Percentiles rank a stretch among this genome's conserved stretches.
Evolutionary conservation across 805 yeast genomes (phyloP).

Genomic region (Blastobotrys chiropterorum): DNA sequence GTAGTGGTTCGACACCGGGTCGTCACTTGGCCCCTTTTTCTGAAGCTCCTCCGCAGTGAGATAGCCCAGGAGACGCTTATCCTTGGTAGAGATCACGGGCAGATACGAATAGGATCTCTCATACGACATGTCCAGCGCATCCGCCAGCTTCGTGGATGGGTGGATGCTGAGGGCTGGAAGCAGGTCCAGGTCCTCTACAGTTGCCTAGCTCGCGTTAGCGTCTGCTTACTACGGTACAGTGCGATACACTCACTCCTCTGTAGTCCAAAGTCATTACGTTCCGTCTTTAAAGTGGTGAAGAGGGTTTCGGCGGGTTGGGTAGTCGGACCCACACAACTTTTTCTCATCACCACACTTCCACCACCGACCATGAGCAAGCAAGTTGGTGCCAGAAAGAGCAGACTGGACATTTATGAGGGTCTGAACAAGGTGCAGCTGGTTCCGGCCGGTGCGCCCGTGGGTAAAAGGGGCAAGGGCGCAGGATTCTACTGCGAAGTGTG

Average conservation of each 20-base stretch:
- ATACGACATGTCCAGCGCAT: slow-evolving; percentile 49
- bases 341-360: background rate
- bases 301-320: background rate
- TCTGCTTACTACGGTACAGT: background rate
- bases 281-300: background rate
- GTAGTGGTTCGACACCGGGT: slow-evolving; percentile 30
- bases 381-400: slow-evolving; percentile 21
- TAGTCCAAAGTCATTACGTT: slow-evolving; percentile 18
- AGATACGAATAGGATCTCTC: slow-evolving; percentile 49
- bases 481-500: slow-evolving; percentile 86
- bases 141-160: slow-evolving; percentile 41
- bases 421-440: slow-evolving; percentile 31
- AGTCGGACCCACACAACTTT: background rate
- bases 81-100: slow-evolving; percentile 46
- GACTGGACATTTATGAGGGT: slow-evolving; percentile 28
- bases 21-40: slow-evolving; percentile 21
- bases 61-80: slow-evolving; percentile 45
- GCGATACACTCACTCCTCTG: slow-evolving; percentile 22
- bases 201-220: slow-evolving; percentile 31
- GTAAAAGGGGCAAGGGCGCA: slow-evolving; percentile 51
- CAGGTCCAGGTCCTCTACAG: slow-evolving; percentile 53
- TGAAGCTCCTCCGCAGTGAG: slow-evolving; percentile 37
- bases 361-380: slow-evolving; percentile 7
- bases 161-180: slow-evolving; percentile 51
- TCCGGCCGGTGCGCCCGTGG: slow-evolving; percentile 31